A percentile compares a stretch with the other conserved stretches of the same genome.
phyloP scores from a whole-genome alignment of 768 basidiomycete genomes.

The Panaeolus papilionaceus region DNA sequence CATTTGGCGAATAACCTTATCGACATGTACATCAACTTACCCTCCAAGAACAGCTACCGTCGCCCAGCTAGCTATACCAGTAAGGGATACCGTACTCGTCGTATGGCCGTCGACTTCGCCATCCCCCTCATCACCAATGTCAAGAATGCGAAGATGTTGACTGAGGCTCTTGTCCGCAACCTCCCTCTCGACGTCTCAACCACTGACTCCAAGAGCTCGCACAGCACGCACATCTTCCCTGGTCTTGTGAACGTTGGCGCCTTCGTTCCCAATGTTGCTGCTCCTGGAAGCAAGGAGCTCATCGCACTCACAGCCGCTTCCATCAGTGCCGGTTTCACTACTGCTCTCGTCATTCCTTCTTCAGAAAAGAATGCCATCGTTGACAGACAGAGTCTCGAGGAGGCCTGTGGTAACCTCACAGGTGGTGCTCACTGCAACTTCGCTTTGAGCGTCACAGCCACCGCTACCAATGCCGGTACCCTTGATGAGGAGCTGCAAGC shows the following conservation, averaged over 20 bases:
- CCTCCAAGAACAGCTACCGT: conserved; percentile 96
- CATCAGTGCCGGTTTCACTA: conserved; percentile 90
- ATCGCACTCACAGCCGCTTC: conserved; percentile 78
- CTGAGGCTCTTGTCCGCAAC: conserved; percentile 90
- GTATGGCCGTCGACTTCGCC: conserved; percentile 99
- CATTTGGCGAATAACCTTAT: conserved; percentile 97
- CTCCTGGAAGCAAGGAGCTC: conserved; percentile 63
- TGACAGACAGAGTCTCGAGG: conserved; percentile 71
- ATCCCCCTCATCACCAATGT: conserved; percentile 98
- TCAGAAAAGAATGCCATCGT: conserved; percentile 68
- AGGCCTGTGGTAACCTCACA: conserved; percentile 67
- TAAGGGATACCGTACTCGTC: conserved; percentile 95
- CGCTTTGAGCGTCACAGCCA: conserved; percentile 81
- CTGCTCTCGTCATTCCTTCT: conserved; percentile 77
- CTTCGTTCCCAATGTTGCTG: conserved; percentile 78
- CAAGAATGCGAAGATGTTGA: conserved; percentile 96
- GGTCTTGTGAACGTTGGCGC: conserved; percentile 89
- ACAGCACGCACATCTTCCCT: conserved; percentile 88
- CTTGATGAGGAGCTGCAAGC: conserved; percentile 79
- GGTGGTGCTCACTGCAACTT: conserved; percentile 86
- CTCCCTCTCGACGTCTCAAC: conserved; percentile 90
- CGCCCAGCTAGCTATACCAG: conserved; percentile 97
- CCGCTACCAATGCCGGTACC: conserved; percentile 63
- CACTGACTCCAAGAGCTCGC: conserved; percentile 94
- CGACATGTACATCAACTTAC: conserved; percentile 99